A percentile compares a stretch with the other conserved stretches of the same genome.
phyloP scores from a whole-genome alignment of 1,284 basidiomycete species.

The Mycena sp. region DNA sequence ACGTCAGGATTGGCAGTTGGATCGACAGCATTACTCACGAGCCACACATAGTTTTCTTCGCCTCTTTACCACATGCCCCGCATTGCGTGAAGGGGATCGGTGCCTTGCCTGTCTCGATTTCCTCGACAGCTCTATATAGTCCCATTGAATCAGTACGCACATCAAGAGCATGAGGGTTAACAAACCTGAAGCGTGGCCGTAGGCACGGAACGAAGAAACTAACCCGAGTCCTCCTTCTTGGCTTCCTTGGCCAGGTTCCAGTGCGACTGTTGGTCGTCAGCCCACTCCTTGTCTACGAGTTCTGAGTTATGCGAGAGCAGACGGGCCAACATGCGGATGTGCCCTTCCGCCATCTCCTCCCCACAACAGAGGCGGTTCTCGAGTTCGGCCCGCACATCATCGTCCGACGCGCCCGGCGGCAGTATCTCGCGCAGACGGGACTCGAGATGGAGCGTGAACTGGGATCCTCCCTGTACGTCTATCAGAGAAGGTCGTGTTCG shows the following conservation, averaged over 20 bases:
- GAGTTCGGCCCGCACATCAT: slow-evolving; percentile 26
- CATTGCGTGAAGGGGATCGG: slow-evolving; percentile 3
- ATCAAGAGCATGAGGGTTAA: background rate
- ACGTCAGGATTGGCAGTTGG: background rate
- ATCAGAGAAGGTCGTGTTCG: no score
- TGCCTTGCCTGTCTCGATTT: slow-evolving; percentile 30
- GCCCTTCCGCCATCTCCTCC: slow-evolving; percentile 28
- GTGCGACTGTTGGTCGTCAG: slow-evolving; percentile 32
- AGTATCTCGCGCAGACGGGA: slow-evolving; percentile 25
- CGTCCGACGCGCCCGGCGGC: slow-evolving; percentile 16
- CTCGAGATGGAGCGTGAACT: slow-evolving; percentile 32
- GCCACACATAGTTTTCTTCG: slow-evolving; percentile 6
- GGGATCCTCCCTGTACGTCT: slow-evolving; percentile 27
- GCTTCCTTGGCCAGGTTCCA: slow-evolving; percentile 32
- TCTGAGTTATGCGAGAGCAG: slow-evolving; percentile 33
- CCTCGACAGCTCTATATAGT: slow-evolving; percentile 22
- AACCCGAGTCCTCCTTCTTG: slow-evolving; percentile 32
- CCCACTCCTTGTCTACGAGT: slow-evolving; percentile 30
- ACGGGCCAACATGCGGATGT: slow-evolving; percentile 34
- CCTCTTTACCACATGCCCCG: slow-evolving; percentile 21
- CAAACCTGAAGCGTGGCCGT: slow-evolving; percentile 28
- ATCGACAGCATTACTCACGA: background rate
- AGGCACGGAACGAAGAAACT: slow-evolving; percentile 35
- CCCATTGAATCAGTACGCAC: background rate
- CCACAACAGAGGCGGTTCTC: slow-evolving; percentile 25